Base-by-base conservation (phyloP, 139 green algal species). In the Dunaliella sp. region DNA sequence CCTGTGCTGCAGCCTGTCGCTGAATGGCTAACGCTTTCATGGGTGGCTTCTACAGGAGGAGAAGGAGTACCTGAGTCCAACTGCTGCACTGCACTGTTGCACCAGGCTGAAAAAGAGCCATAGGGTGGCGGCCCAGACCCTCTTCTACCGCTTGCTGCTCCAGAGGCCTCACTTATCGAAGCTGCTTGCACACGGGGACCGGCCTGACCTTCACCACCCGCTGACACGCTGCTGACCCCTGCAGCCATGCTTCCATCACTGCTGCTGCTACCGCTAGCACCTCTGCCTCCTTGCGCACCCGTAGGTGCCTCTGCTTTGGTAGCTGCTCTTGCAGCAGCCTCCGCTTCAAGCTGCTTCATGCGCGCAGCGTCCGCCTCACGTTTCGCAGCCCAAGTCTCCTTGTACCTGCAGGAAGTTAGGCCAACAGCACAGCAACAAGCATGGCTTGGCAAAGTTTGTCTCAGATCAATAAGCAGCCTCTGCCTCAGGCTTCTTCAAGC, bases 311-410 rank as follows among this genome's bases (percentile, higher is more conserved):
- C 7, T 7, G 48, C 48, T 7, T 7, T 16, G 48, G n/a, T 58
- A 72, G 81, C 81, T 26, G 30, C 81, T 16, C 31, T 7, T 38
- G 36, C 37, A 7, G 72, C 58, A 26, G 65, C 84, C 22, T 38
- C 32, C 38, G 80, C 80, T 86, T 72, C 75, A 37, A 90, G 65
- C 38, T 65, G 26, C 38, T 31, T 57, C 84, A 90, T 81, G 1
- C 87, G 75, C 37, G 58, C 84, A 35, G 74, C 58, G 58, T 90
- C 87, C 3, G 81, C 87, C 30, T 35, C 34, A 25, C 84, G 84
- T 74, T 88, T 88, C 1, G 73, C 31, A 1, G 72, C 38, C 87
- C 87, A 90, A 0, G 58, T 57, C 80, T 90, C 84, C 3, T 88
- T 80, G 59, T 82, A 90, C 83, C 75, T 87, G 30, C 28, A 38